phyloP scores from a whole-genome alignment of 1,284 basidiomycete species.

The Coniferiporia weirii region DNA sequence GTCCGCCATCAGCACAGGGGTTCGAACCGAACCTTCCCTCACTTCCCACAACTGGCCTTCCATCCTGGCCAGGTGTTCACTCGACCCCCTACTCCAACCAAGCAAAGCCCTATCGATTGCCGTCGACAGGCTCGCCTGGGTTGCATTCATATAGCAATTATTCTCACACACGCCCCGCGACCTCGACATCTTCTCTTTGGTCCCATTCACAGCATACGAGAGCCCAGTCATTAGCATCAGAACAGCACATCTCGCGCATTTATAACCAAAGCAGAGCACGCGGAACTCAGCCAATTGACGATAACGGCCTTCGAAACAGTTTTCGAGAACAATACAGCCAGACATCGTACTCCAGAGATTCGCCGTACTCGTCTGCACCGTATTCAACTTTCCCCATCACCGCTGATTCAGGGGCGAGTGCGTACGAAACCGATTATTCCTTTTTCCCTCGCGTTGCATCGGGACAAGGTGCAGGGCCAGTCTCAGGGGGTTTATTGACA shows the following conservation, averaged over 20 bases:
- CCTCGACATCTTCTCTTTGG: neutral
- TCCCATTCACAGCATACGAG: no score
- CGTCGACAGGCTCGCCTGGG: neutral
- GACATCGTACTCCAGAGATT: no score
- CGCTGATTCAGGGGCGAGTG: no score
- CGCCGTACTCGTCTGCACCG: no score
- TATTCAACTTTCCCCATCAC: no score
- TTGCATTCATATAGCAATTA: neutral
- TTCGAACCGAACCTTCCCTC: neutral
- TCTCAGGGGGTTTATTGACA: neutral
- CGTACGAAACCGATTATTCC: neutral
- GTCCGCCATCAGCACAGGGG: neutral
- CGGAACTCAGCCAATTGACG: no score
- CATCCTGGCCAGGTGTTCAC: neutral
- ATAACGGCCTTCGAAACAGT: no score
- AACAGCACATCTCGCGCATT: no score
- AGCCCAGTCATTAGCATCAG: no score
- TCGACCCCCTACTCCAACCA: neutral
- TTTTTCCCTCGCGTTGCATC: neutral
- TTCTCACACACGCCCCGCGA: neutral
- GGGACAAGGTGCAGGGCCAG: neutral
- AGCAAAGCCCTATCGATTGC: neutral
- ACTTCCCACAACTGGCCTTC: neutral
- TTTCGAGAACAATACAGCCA: no score
- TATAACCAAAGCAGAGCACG: no score